Base-by-base conservation (phyloP, 306 rosid genomes). In the Pterocarpus macrocarpus region DNA sequence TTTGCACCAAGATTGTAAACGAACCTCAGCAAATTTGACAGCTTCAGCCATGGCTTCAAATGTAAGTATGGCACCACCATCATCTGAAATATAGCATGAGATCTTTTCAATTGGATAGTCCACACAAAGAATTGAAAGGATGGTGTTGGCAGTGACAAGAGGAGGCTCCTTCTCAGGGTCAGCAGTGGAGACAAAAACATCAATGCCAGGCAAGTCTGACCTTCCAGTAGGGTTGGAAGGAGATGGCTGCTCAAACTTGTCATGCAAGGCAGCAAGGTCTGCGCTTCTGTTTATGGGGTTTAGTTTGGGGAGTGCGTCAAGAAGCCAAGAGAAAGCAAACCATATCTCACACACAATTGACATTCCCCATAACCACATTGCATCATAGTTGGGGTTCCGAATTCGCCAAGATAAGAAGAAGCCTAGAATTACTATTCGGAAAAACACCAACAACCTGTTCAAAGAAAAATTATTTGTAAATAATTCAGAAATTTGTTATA, bases 41-140 rank as follows among this genome's bases (percentile, higher is more conserved):
- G 95, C 92, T 87, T 90, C 97, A 5, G 92, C 97, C 97, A 93
- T 93, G 75, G 97, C 94, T 83, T 93, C 97, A 79, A 93, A 93
- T 1, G 92, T 90, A 76, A 94, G 93, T 32, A 94, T 89, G 82
- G 98, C 92, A 41, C 98, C 98, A n/a, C 98, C 98, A 69, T 94
- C 98, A 83, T 94, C 98, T 4, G 97, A 94, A 62, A 94, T 89
- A 64, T 94, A 94, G 87, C 82, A 83, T 0, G 94, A 63, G 2
- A 91, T 35, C 83, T 91, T 94, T 83, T 94, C 98, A 17, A 89
- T 73, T 0, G 97, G 98, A 71, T 89, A 94, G 3, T 94, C 91
- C 4, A 69, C 95, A 15, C 91, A 81, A 5, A 94, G 88, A 44
- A 94, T 89, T n/a, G 98, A 94, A 39, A 94, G 94, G 12, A 94